A percentile compares a stretch with the other conserved stretches of the same genome.
These are phyloP conservation scores for Lolium perenne DNA, from an alignment of 176 grass and related monocot genomes.

Conservation along the genomic window DNA sequence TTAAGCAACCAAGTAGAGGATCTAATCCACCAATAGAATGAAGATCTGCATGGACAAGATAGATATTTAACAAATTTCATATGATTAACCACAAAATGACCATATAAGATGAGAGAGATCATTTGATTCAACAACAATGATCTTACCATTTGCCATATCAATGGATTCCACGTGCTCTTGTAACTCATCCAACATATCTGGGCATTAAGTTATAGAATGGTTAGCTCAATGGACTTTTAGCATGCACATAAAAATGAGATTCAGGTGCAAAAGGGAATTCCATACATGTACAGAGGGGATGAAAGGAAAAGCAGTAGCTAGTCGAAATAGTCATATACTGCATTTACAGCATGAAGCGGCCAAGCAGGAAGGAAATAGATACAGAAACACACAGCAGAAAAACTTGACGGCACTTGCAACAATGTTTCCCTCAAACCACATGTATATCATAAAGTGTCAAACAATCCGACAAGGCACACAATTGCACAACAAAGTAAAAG, in stretches of 20 bases:
- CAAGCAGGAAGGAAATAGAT: neutral
- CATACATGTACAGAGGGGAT: neutral
- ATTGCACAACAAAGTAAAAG: neutral
- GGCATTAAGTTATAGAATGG: constrained; percentile 17
- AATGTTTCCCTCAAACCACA: neutral
- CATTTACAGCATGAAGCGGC: neutral
- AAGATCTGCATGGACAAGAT: constrained; percentile 60
- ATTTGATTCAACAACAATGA: neutral
- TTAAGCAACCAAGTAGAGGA: constrained; percentile 83
- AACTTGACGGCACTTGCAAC: neutral
- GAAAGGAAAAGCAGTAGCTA: neutral
- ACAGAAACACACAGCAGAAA: neutral
- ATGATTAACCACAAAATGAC: neutral
- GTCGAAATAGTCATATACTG: neutral
- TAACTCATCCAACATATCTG: constrained; percentile 81
- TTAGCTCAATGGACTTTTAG: neutral
- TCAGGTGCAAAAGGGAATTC: neutral
- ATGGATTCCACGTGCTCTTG: constrained; percentile 84
- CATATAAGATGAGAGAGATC: neutral
- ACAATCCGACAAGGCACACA: neutral
- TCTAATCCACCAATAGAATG: constrained; percentile 85
- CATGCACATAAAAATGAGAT: neutral
- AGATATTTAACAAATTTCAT: neutral
- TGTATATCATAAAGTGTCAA: neutral
- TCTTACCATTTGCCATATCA: constrained; percentile 77